Conservation (phyloP, 108 stramenopile genomes). For the Aurantiochytrium sp. region DNA sequence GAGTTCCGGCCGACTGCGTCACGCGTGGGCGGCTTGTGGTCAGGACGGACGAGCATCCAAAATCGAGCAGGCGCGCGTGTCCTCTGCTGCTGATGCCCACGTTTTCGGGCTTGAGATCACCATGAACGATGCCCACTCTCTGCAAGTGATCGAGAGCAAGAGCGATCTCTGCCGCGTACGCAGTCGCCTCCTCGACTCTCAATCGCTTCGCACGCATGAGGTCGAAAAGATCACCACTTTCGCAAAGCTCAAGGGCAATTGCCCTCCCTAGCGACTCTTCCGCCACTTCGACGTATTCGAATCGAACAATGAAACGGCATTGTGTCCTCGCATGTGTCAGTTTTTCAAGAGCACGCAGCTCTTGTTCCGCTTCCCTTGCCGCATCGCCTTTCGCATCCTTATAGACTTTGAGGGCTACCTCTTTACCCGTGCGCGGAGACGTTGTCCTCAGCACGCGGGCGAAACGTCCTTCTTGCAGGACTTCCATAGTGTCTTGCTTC, state of each 20-base stretch:
- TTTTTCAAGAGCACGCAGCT: not conserved
- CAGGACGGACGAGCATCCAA: constrained; percentile 19
- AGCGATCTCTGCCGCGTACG: not conserved
- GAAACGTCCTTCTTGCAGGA: not conserved
- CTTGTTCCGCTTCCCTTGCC: not conserved
- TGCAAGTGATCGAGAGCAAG: constrained; percentile 42
- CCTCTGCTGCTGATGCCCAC: constrained; percentile 34
- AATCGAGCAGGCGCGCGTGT: constrained; percentile 45
- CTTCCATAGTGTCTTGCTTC: not conserved
- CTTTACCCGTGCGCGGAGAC: not conserved
- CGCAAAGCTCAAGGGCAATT: not conserved
- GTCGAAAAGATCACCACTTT: not conserved
- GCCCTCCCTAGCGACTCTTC: not conserved
- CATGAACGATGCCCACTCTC: constrained; percentile 41
- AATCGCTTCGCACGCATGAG: not conserved
- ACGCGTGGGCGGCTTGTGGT: not conserved
- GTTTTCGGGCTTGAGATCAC: constrained; percentile 54
- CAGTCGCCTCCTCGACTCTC: not conserved
- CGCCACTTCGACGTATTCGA: not conserved
- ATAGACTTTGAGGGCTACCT: not conserved
- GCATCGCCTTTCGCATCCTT: not conserved
- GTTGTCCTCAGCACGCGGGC: not conserved
- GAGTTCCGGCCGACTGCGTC: constrained; percentile 67
- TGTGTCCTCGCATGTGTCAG: not conserved
- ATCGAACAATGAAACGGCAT: not conserved